phyloP scores from a whole-genome alignment of 2,329 filamentous ascomycete genomes.

The Sclerotinia nivalis region DNA sequence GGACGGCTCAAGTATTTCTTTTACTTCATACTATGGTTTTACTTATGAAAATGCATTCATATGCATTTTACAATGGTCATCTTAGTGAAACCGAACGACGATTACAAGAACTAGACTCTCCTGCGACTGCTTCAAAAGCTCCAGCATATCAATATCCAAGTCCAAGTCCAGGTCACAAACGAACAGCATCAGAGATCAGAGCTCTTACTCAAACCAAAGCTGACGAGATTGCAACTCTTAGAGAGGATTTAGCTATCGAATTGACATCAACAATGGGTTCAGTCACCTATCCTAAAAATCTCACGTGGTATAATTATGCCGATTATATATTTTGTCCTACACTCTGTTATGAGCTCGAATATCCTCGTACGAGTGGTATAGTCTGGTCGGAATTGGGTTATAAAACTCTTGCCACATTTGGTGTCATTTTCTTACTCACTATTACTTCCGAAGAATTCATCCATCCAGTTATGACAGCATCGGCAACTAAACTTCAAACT shows the following conservation, averaged over 20 bases:
- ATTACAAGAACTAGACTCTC: constrained; percentile 75
- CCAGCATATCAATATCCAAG: constrained; percentile 76
- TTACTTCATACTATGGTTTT: constrained; percentile 87
- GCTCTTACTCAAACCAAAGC: constrained; percentile 37
- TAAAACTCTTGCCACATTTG: constrained; percentile 88
- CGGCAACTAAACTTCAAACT: constrained; percentile 54
- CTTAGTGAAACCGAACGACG: constrained; percentile 83
- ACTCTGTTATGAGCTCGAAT: constrained; percentile 96
- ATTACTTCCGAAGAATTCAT: constrained; percentile 94
- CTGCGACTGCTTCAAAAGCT: constrained; percentile 65
- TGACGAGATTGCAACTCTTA: constrained; percentile 59
- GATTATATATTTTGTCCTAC: constrained; percentile 93
- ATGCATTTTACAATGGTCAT: constrained; percentile 97
- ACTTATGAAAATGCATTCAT: constrained; percentile 99
- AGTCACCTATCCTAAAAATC: constrained; percentile 85
- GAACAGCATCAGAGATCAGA: constrained; percentile 29
- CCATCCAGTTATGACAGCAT: constrained; percentile 80
- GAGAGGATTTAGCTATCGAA: constrained; percentile 86
- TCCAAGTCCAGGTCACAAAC: constrained; percentile 32
- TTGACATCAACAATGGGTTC: constrained; percentile 87
- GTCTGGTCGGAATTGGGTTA: constrained; percentile 79
- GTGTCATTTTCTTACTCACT: constrained; percentile 92
- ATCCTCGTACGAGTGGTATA: constrained; percentile 75
- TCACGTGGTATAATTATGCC: constrained; percentile 77
- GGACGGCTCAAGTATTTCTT: constrained; percentile 96